A percentile compares a stretch with the other conserved stretches of the same genome.
These are phyloP conservation scores for Fusarium chlamydosporum DNA, from an alignment of 2,329 filamentous ascomycete genomes.

Conservation along the genomic window DNA sequence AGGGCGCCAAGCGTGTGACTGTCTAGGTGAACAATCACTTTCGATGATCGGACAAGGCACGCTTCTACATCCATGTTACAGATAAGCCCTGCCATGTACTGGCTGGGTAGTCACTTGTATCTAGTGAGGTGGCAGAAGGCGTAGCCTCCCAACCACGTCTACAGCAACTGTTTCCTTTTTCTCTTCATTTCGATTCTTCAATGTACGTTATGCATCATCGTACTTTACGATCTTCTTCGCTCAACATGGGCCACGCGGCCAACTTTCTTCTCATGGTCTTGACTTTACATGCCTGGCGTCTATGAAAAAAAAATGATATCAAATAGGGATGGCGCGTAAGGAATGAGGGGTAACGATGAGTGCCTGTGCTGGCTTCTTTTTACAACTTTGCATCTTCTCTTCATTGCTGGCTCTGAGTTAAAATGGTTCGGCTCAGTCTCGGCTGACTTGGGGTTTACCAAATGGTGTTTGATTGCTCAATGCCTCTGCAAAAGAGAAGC, in stretches of 20 bases:
- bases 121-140: conserved; percentile 31
- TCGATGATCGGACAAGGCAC: conserved; percentile 32
- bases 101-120: conserved; percentile 33
- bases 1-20: conserved; percentile 44
- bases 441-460: conserved; percentile 43
- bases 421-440: conserved; percentile 10
- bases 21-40: conserved; percentile 44
- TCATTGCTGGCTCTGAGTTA: conserved; percentile 36
- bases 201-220: conserved; percentile 56
- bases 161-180: conserved; percentile 40
- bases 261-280: conserved; percentile 42
- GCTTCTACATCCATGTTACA: conserved; percentile 24
- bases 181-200: conserved; percentile 53
- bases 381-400: conserved; percentile 43
- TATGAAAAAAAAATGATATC: conserved; percentile 48
- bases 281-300: conserved; percentile 46
- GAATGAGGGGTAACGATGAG: conserved; percentile 36
- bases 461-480: conserved; percentile 41
- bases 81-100: conserved; percentile 29
- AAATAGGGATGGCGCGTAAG: conserved; percentile 46
- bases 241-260: conserved; percentile 46
- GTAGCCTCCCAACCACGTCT: conserved; percentile 36
- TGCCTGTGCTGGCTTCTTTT: conserved; percentile 35
- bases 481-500: conserved; percentile 33
- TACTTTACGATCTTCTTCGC: conserved; percentile 54